Percentiles rank a stretch among this genome's conserved stretches.
Evolutionary conservation across 2,329 filamentous ascomycete species (phyloP).

Genomic region (Lasiodiplodia citricola): DNA sequence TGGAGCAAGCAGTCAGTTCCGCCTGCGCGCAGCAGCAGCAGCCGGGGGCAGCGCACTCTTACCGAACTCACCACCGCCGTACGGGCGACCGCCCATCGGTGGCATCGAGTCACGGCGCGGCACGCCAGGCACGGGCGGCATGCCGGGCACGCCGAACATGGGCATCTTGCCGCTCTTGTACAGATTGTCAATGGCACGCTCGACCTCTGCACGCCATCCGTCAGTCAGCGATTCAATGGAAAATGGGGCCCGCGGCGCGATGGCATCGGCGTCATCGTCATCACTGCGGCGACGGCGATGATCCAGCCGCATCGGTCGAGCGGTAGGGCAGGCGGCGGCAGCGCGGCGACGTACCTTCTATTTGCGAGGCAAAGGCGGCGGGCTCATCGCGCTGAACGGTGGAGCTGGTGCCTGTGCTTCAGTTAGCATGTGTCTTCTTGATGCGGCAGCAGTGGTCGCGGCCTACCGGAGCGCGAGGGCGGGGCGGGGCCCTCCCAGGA

Average conservation of each 20-base stretch:
- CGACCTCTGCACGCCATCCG: constrained; percentile 73
- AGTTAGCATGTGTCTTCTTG: constrained; percentile 34
- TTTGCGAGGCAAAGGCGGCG: constrained; percentile 81
- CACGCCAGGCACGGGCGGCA: constrained; percentile 16
- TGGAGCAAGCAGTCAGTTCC: constrained; percentile 44
- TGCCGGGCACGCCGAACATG: constrained; percentile 36
- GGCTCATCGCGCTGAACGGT: constrained; percentile 71
- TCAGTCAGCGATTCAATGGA: constrained; percentile 1
- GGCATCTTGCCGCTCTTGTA: constrained; percentile 86
- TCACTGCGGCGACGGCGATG: background rate
- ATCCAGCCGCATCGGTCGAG: background rate
- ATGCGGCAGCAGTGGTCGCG: constrained; percentile 28
- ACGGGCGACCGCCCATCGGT: constrained; percentile 61
- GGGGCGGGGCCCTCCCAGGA: constrained; percentile 77
- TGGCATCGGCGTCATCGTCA: background rate
- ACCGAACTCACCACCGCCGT: constrained; percentile 40
- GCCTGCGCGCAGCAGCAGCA: constrained; percentile 13
- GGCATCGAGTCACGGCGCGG: constrained; percentile 80
- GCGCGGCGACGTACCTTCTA: constrained; percentile 73
- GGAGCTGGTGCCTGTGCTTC: constrained; percentile 70
- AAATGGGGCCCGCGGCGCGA: background rate
- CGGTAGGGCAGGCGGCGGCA: background rate
- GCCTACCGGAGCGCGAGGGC: constrained; percentile 73
- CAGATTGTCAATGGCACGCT: constrained; percentile 92
- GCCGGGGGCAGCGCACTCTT: constrained; percentile 15